Conservation (phyloP, 176 grass and related monocot species). For the Tillandsia fasciculata region DNA sequence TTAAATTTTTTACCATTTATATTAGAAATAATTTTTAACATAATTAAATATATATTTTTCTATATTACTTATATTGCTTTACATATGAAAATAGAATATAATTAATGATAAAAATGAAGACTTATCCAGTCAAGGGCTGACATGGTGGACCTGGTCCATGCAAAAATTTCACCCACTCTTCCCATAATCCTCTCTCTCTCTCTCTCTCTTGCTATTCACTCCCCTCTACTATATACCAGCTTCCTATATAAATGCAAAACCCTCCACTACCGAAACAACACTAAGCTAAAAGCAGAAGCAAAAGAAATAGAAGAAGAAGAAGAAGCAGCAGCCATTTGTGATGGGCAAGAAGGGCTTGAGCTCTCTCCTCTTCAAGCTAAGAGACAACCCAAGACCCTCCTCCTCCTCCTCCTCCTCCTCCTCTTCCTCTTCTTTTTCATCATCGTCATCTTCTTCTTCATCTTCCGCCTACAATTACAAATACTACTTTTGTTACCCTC, state of each 20-base stretch:
- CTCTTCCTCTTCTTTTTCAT: not conserved
- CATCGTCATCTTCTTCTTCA: not conserved
- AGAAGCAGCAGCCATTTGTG: not conserved
- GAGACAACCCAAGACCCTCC: not conserved
- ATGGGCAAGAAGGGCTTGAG: slow-evolving; percentile 6
- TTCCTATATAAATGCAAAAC: not conserved
- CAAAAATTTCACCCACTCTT: not conserved
- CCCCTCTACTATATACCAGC: too few relatives aligned
- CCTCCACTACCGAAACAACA: not conserved
- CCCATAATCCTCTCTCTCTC: not conserved
- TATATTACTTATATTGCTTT: too few relatives aligned
- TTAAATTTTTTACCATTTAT: too few relatives aligned
- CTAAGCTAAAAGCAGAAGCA: not conserved
- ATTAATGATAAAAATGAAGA: too few relatives aligned
- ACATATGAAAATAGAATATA: too few relatives aligned
- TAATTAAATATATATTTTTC: too few relatives aligned
- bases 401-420: not conserved
- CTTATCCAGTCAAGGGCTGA: too few relatives aligned
- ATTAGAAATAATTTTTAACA: too few relatives aligned
- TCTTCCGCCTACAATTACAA: not conserved
- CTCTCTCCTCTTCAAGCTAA: slow-evolving; percentile 5
- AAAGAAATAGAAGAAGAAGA: not conserved
- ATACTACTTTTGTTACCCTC: too few relatives aligned
- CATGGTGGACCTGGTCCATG: too few relatives aligned
- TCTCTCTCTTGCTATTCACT: not conserved